Evolutionary conservation across 306 rosid genomes (phyloP), one percentile per base, ranked within the genome.

Genomic region (Macrotyloma uniflorum): DNA sequence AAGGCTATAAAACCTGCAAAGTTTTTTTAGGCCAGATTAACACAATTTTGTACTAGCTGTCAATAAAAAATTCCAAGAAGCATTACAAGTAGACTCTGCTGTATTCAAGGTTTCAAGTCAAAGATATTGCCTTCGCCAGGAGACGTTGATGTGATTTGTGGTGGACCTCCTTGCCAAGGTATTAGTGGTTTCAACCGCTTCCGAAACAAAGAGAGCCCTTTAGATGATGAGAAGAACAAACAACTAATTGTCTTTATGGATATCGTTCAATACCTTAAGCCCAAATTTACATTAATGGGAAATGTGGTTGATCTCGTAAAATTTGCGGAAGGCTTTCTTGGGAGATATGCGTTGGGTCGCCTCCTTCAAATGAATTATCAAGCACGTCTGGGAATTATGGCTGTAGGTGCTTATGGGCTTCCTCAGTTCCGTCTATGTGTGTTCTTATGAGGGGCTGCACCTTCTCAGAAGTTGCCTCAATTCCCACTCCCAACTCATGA

Each of bases 111-210:
- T n/a, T n/a, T n/a, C n/a, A n/a, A n/a, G n/a, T n/a, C n/a, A n/a
- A n/a, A n/a, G n/a, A n/a, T n/a, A n/a, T n/a, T n/a, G n/a, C n/a
- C n/a, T n/a, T n/a, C n/a, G n/a, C n/a, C n/a, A n/a, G n/a, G n/a
- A n/a, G n/a, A n/a, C n/a, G n/a, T n/a, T n/a, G n/a, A n/a, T n/a
- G n/a, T n/a, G n/a, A n/a, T n/a, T n/a, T n/a, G n/a, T n/a, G n/a
- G n/a, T n/a, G n/a, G n/a, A n/a, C n/a, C n/a, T n/a, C 98, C 98
- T 36, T 94, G 98, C 67, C 98, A 94, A 83, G 98, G 98, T 62
- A 86, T 94, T 53, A 94, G 97, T 24, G 98, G 97, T 59, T 94
- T 87, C 76, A 94, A 94, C 50, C 96, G 97, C 32, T 89, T 47
- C 40, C 78, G 98, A 67, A 94, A 94, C 66, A 46, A 67, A 0